Base-by-base conservation (phyloP, 495 filamentous ascomycete genomes). In the Aspergillus sclerotioniger region DNA sequence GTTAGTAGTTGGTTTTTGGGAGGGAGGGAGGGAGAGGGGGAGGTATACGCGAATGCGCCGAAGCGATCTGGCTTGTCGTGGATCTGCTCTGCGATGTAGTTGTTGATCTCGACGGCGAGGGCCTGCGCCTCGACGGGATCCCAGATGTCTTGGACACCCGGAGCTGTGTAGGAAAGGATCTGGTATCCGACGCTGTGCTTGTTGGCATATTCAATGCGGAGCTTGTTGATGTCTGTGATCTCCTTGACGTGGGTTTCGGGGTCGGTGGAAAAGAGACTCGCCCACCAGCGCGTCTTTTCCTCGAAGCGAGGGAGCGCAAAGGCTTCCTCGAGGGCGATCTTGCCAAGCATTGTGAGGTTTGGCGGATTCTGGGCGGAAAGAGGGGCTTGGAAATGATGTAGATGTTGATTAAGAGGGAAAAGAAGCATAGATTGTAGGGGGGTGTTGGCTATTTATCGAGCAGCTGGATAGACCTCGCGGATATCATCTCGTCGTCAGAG, bases 161-260 rank as follows among this genome's bases (percentile, higher is more conserved):
- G 81, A 0, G 80, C 80, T 13, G 74, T 79, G 29, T 84, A 76
- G 0, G 79, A 83, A 6, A 86, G 74, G 31, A 87, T 80, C 60
- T 80, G 84, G 64, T 83, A 82, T 50, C 81, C 84, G 19, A 88
- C 80, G 32, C 83, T 84, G 60, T 85, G 68, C 57, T 76, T 79
- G 62, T 84, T 80, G 69, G 80, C 82, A 35, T 78, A 67, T 19
- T 79, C 65, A 6, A 85, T 67, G 5, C 83, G 81, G 25, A 76
- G 66, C 13, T 69, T 62, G 58, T 78, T 77, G 59, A 86, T 81
- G 63, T 80, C 76, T 37, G 61, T 76, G 68, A 81, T 78, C 57
- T 78, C 67, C 33, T 67, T 63, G 39, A 67, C 65, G 56, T 79
- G 72, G 41, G 72, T 73, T 7, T 76, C 75, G 8, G 69, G 62